Conservation (phyloP, 305 asterid species). For the Nicotiana rustica region DNA sequence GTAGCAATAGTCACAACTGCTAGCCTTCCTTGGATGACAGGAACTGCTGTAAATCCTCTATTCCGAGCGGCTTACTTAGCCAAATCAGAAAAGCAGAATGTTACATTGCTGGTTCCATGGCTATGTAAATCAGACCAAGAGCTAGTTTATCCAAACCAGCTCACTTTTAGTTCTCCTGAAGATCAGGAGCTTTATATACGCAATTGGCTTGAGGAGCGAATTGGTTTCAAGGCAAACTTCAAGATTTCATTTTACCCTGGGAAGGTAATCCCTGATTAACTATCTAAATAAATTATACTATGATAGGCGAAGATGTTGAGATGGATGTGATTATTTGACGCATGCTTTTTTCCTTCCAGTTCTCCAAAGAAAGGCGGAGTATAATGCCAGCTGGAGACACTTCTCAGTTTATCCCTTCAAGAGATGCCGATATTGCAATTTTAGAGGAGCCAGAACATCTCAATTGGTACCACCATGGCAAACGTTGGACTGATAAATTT, state of each 20-base stretch:
- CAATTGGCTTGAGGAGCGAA: conserved; percentile 94
- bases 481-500: conserved; percentile 98
- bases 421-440: conserved; percentile 97
- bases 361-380: conserved; percentile 88
- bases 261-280: conserved; percentile 59
- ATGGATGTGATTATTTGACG: conserved; percentile 37
- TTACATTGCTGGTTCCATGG: conserved; percentile 97
- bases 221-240: conserved; percentile 91
- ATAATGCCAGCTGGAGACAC: conserved; percentile 98
- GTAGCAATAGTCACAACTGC: conserved; percentile 99
- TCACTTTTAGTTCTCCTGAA: conserved; percentile 91
- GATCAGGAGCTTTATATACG: conserved; percentile 92
- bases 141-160: conserved; percentile 87
- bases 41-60: conserved; percentile 97
- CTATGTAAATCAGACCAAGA: conserved; percentile 94
- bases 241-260: conserved; percentile 98
- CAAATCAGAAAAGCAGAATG: conserved; percentile 81
- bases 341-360: conserved; percentile 50
- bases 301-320: not conserved
- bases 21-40: conserved; percentile 99
- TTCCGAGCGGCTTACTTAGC: conserved; percentile 98
- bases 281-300: conserved; percentile 7
- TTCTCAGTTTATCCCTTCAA: conserved; percentile 82
- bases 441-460: conserved; percentile 98
- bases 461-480: conserved; percentile 99